These are phyloP conservation scores for Astragalus glycyphyllos DNA, from an alignment of 306 rosid species.

Conservation along the genomic window DNA sequence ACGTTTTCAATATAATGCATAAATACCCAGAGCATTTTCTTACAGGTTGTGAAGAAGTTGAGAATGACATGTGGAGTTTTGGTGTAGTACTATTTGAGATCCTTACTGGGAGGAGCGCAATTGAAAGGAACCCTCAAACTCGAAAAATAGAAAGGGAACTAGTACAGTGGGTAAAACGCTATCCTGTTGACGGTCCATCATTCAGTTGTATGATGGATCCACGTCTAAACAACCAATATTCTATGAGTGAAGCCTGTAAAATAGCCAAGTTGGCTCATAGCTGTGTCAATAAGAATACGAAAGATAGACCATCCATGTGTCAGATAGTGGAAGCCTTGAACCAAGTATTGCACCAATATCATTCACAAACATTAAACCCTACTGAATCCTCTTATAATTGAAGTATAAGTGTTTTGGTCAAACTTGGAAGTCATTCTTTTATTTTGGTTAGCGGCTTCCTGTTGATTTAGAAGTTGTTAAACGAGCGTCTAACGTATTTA, in stretches of 20 bases:
- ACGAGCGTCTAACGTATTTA: no score
- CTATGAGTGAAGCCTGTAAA: conserved; percentile 57
- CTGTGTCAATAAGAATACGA: conserved; percentile 76
- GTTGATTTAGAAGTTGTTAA: no score
- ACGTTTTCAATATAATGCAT: conserved; percentile 83
- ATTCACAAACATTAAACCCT: no score
- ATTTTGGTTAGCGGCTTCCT: no score
- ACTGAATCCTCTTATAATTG: no score
- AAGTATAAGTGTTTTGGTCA: conserved; percentile 17
- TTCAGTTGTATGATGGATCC: conserved; percentile 81
- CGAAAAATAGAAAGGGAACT: conserved; percentile 69
- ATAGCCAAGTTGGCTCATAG: conserved; percentile 82
- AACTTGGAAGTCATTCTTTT: conserved; percentile 31
- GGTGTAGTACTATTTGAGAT: conserved; percentile 95
- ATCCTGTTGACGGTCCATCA: conserved; percentile 62
- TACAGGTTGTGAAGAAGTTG: conserved; percentile 80
- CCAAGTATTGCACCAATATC: conserved; percentile 55
- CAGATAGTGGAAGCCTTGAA: conserved; percentile 72
- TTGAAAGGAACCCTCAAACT: conserved; percentile 79
- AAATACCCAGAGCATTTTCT: conserved; percentile 93
- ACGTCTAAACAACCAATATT: conserved; percentile 62
- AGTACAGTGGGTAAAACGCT: conserved; percentile 79
- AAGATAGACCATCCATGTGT: conserved; percentile 84
- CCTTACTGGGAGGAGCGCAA: conserved; percentile 77
- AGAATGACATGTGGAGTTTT: conserved; percentile 87